Evolutionary conservation across 148 eudicot genomes (phyloP).

Genomic region (Vaccinium macrocarpon): DNA sequence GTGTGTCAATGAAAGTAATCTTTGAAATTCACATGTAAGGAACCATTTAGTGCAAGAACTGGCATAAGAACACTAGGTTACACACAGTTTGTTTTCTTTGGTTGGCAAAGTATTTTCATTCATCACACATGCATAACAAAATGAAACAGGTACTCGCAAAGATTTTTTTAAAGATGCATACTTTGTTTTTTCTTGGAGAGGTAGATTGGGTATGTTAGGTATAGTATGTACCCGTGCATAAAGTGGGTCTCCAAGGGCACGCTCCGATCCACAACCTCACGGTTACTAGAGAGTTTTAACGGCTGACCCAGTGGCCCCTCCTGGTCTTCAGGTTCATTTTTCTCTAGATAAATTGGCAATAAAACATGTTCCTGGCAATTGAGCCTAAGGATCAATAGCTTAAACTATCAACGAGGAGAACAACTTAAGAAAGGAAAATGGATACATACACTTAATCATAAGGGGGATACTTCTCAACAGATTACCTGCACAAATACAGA

Average conservation of each 20-base stretch:
- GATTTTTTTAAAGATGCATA: too few relatives aligned
- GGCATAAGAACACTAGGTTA: too few relatives aligned
- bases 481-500: constrained; percentile 79
- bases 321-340: neutral
- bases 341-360: neutral
- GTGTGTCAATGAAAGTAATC: too few relatives aligned
- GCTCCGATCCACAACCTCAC: neutral
- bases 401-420: neutral
- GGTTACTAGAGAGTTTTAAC: neutral
- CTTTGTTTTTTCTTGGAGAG: too few relatives aligned
- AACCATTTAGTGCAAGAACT: too few relatives aligned
- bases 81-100: too few relatives aligned
- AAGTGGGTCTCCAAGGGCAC: neutral
- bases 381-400: neutral
- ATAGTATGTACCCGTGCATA: neutral
- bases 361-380: neutral
- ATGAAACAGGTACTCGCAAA: too few relatives aligned
- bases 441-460: neutral
- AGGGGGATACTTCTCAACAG: neutral
- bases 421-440: neutral
- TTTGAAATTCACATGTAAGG: too few relatives aligned
- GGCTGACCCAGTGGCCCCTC: neutral
- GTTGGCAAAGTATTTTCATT: too few relatives aligned
- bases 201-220: neutral
- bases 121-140: too few relatives aligned